Conservation (phyloP, 345 rosid species). For the Citrus trifoliata region DNA sequence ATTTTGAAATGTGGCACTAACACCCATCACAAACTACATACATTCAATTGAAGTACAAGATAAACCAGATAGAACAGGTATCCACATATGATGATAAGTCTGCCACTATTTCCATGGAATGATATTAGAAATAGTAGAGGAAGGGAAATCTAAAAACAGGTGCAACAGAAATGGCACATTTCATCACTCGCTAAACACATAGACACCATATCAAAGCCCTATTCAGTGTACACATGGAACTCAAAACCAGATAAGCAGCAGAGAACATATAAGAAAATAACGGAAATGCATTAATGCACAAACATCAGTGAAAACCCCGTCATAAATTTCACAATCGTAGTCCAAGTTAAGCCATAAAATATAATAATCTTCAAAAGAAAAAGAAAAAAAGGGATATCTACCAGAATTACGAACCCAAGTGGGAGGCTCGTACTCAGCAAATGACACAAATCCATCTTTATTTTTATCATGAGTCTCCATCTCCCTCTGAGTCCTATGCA, state of each 20-base stretch:
- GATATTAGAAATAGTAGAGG: background rate
- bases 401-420: slow-evolving; percentile 79
- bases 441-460: slow-evolving; percentile 75
- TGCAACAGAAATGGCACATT: background rate
- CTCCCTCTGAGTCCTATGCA: slow-evolving; percentile 80
- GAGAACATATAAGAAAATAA: background rate
- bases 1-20: background rate
- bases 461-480: slow-evolving; percentile 91
- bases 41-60: background rate
- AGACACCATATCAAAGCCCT: background rate
- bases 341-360: background rate
- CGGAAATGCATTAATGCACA: background rate
- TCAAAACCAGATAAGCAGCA: background rate
- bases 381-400: slow-evolving; percentile 12
- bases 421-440: slow-evolving; percentile 86
- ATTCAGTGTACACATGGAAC: background rate
- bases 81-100: background rate
- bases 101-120: background rate
- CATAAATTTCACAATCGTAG: background rate
- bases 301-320: background rate
- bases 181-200: background rate
- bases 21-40: background rate
- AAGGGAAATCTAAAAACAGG: background rate
- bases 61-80: background rate
- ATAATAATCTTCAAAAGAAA: background rate